Base-by-base conservation (phyloP, 805 yeast genomes). In the Cyberlindnera galapagoensis region DNA sequence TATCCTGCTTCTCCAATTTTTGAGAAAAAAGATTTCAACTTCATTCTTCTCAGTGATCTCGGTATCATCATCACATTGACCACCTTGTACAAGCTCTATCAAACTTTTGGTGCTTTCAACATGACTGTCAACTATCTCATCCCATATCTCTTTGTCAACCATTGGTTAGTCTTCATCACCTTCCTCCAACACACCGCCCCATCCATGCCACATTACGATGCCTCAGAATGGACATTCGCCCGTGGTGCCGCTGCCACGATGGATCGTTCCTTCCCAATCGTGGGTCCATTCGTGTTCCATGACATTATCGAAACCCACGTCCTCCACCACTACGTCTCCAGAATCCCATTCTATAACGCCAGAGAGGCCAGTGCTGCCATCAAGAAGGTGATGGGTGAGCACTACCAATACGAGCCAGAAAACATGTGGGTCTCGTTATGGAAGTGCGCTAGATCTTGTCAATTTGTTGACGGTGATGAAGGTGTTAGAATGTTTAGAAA, bases 231-330 rank as follows among this genome's bases (percentile, higher is more conserved):
- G 95, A 83, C 71, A 47, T 82, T 81, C 56, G 87, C 88, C 31
- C 73, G 88, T 53, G 95, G 95, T 45, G 94, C 95, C 19, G 88
- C 92, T 35, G 83, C 90, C 39, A 84, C 94, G 36, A 76, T 85
- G 42, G 95, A 84, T 60, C 69, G 95, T 52, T 76, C 82, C 52
- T 80, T 82, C 54, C 88, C 90, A 19, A 79, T 83, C 54, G 65
- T 80, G 41, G 95, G 95, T 36, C 65, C 72, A 54, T 72, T 73
- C 68, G 64, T 81, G 50, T 80, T 84, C 76, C 95, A 84, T 60
- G 94, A 82, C 56, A 84, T 84, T 52, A 83, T 84, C 52, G 95
- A 84, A 63, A 85, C 95, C 33, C 95, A 84, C 56, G 94, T 85
- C 34, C 69, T 80, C 49, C 95, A 84, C 63, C 95, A 84, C 62